Conservation (phyloP, 345 rosid species). For the Salix brachista region DNA sequence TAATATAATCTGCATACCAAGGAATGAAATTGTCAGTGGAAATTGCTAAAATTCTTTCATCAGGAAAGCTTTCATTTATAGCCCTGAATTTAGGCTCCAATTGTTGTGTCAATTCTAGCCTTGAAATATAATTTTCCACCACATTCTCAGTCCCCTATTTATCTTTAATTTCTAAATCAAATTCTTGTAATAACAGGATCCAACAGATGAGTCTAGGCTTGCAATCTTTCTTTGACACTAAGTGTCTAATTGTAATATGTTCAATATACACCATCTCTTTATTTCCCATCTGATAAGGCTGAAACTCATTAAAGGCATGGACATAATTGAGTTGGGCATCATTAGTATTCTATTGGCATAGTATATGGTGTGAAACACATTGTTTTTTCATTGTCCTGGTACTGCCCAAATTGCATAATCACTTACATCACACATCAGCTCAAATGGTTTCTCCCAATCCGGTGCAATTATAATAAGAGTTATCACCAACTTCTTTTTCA, state of each 20-base stretch:
- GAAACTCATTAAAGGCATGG: not conserved
- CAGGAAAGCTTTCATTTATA: not conserved
- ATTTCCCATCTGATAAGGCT: not conserved
- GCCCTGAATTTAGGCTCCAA: not conserved
- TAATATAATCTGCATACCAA: not conserved
- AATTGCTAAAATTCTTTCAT: not conserved
- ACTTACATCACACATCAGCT: not conserved
- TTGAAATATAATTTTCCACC: not conserved
- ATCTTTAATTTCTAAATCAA: not conserved
- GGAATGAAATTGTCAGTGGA: not conserved
- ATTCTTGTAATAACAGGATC: not conserved
- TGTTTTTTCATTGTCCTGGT: not conserved
- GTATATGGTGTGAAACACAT: not conserved
- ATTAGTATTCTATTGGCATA: not conserved
- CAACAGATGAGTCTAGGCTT: not conserved
- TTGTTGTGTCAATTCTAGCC: not conserved
- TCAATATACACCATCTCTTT: not conserved
- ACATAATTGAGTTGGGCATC: not conserved
- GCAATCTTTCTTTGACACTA: not conserved
- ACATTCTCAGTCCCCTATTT: not conserved
- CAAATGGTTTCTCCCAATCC: not conserved
- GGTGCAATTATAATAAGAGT: not conserved
- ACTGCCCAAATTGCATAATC: not conserved
- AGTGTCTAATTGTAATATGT: not conserved
- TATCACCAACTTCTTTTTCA: not conserved